Evolutionary conservation across 1,139 yeast genomes (phyloP).

Genomic region (Eremothecium coryli): DNA sequence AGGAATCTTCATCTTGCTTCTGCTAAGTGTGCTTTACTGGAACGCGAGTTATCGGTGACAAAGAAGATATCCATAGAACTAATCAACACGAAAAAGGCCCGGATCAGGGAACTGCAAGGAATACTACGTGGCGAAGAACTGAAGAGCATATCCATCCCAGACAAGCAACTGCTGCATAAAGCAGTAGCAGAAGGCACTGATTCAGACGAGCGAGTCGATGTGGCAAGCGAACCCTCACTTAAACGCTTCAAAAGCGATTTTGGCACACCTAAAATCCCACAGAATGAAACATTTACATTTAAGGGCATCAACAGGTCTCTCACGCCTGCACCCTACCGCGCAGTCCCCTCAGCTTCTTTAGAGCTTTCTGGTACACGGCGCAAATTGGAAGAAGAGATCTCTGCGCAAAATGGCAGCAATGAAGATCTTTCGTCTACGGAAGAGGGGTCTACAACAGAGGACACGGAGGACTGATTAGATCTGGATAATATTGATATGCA

Average conservation of each 20-base stretch:
- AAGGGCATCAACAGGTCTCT: constrained; percentile 6
- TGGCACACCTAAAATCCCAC: neutral
- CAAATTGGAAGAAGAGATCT: neutral
- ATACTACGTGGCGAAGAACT: constrained; percentile 7
- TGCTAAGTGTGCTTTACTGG: neutral
- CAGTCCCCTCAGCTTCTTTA: neutral
- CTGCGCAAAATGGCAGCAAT: too few relatives aligned
- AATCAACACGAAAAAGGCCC: constrained; percentile 24
- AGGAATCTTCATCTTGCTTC: too few relatives aligned
- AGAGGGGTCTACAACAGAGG: too few relatives aligned
- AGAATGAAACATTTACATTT: constrained; percentile 5
- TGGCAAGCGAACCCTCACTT: constrained; percentile 3
- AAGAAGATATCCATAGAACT: constrained; percentile 16
- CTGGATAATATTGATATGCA: too few relatives aligned
- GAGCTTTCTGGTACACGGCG: neutral
- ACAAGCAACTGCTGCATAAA: constrained; percentile 9
- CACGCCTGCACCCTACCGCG: neutral
- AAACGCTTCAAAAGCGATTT: neutral
- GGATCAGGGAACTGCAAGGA: constrained; percentile 16
- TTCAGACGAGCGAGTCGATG: neutral
- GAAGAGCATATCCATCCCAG: constrained; percentile 5
- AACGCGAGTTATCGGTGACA: constrained; percentile 9
- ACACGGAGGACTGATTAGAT: too few relatives aligned
- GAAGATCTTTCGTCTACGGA: too few relatives aligned
- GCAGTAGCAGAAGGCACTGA: neutral